Evolutionary conservation across 2,329 filamentous ascomycete genomes (phyloP), one percentile per base, ranked within the genome.

Genomic region (Zasmidium angulare): DNA sequence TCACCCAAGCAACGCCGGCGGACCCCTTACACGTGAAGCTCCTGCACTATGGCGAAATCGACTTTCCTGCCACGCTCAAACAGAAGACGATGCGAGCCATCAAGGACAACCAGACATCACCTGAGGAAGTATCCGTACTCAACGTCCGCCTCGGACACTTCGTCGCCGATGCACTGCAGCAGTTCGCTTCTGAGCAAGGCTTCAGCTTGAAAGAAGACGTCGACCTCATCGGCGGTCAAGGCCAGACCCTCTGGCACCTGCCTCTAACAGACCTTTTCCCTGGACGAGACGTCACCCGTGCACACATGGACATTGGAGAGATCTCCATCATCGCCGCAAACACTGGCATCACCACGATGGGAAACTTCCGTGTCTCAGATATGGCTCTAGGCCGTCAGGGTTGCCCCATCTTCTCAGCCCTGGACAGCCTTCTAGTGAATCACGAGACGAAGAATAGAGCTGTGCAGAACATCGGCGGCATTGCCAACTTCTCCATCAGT

Each of bases 231-330:
- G 66, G 63, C 24, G 64, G 65, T 11, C 67, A 69, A 47, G 67
- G 67, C 22, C 65, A 69, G 50, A 69, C 67, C n/a, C 63, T 69
- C 19, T 69, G 67, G 67, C 67, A 67, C 52, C 55, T 69, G 17
- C 64, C 61, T 24, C 53, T 69, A 2, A 65, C 67, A 7, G 54
- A 68, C 21, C 59, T 67, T 36, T 55, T 55, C n/a, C 52, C 52
- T 6, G 31, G 40, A 6, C 64, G 66, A 26, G 55, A 65, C 47
- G 65, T 61, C 46, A 55, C 60, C 53, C 61, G 64, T 22, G 66
- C 66, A 21, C 52, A 55, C 40, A 58, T 69, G 31, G 63, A 67
- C 47, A 65, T 67, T 46, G 63, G 46, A 3, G 63, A 65, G 40
- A 62, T 61, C 24, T 62, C 66, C 17, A 63, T 68, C 46, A 69